Conservation (phyloP, 768 basidiomycete genomes). For the Lepiota brunneoincarnata region DNA sequence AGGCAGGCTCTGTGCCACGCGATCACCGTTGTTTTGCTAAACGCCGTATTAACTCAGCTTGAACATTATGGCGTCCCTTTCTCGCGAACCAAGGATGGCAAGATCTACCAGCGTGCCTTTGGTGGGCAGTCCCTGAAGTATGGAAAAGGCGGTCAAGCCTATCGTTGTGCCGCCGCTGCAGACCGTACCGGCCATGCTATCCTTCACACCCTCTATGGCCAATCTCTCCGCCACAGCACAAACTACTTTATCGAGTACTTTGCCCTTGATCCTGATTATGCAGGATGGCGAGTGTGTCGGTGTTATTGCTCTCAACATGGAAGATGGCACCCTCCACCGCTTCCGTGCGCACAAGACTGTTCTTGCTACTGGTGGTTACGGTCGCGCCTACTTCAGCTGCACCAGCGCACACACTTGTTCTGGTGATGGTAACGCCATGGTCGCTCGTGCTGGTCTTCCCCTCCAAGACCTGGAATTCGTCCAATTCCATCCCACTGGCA, state of each 20-base stretch:
- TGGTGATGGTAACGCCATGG: conserved; percentile 99
- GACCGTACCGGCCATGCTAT: conserved; percentile 99
- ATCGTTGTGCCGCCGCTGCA: conserved; percentile 97
- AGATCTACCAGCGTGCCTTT: conserved; percentile 99
- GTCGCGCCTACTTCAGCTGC: conserved; percentile 97
- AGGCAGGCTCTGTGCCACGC: conserved; percentile 12
- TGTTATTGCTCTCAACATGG: conserved; percentile 99
- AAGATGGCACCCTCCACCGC: conserved; percentile 97
- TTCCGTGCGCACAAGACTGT: conserved; percentile 99
- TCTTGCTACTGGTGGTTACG: conserved; percentile 96
- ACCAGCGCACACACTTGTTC: conserved; percentile 99
- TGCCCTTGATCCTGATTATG: conserved; percentile 98
- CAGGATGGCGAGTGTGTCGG: conserved; percentile 98
- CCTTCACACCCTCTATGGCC: conserved; percentile 98
- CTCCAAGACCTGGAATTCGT: conserved; percentile 98
- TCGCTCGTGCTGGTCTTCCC: conserved; percentile 92
- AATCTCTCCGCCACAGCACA: conserved; percentile 97
- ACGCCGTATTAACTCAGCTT: conserved; percentile 49
- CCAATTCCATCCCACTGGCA: conserved; percentile 99
- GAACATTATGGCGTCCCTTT: conserved; percentile 99
- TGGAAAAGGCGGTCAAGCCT: conserved; percentile 98
- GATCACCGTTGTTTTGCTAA: not conserved
- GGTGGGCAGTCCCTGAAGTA: conserved; percentile 96
- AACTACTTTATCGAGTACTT: conserved; percentile 99
- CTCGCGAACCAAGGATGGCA: conserved; percentile 97